Base-by-base conservation (phyloP, 345 rosid species). In the Gossypium stocksii region DNA sequence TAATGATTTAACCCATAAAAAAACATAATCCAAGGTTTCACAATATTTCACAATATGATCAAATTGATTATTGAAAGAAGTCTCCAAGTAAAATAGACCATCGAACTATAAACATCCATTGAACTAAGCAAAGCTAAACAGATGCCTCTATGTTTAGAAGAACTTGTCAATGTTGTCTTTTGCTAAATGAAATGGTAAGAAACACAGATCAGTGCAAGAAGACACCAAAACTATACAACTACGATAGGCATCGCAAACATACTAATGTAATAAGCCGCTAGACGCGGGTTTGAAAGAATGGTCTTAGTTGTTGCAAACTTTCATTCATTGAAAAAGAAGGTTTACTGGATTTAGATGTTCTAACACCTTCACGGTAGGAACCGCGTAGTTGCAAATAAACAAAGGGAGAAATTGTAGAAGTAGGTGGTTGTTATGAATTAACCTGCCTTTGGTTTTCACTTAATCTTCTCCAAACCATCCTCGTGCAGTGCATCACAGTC, bases 401-500 rank as follows among this genome's bases (percentile, higher is more conserved):
- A 49, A 69, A 49, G 16, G 25, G 45, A 51, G 59, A 15, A 48
- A 15, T 17, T 4, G 9, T 0, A 25, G 17, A 52, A 17, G 22
- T 25, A 15, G 27, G 75, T 2, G 45, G 43, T 61, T 48, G 58
- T 65, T 65, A 76, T 44, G 77, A 80, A 80, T 60, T 71, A 66
- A 46, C 81, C 80, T 71, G 83, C 66, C 83, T 86, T 75, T 61
- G 78, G 74, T 71, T 85, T 83, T 85, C 97, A 45, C 80, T 80
- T 79, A 95, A 80, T 76, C 94, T 87, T 84, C 92, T 87, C 92
- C 86, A 82, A 13, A 86, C 91, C 91, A 91, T 88, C 84, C 85
- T 95, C 54, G 84, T 92, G 61, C 97, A 95, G 78, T 90, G 89
- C 79, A 88, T 2, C 80, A 90, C 70, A 25, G 93, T 88, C 83